Percentiles rank a stretch among this genome's conserved stretches.
phyloP scores from a whole-genome alignment of 805 yeast species.

The Brettanomyces anomalus region DNA sequence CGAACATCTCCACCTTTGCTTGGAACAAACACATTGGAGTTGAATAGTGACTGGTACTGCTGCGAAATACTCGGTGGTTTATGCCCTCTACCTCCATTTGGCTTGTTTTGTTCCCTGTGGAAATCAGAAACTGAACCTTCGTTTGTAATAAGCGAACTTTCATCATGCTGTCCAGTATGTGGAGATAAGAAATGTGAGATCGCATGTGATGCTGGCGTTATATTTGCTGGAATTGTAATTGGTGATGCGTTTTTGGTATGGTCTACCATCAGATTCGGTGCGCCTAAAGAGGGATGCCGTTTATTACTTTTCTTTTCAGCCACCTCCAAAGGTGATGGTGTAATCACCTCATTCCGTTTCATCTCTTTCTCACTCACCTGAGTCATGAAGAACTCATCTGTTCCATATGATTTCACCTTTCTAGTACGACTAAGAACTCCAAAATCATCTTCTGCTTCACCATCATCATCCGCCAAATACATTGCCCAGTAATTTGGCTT shows the following conservation, averaged over 20 bases:
- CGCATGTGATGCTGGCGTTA: conserved; percentile 11
- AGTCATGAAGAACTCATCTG: conserved; percentile 75
- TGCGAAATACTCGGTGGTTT: background rate
- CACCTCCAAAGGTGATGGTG: conserved; percentile 37
- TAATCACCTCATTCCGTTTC: conserved; percentile 35
- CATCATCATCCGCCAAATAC: conserved; percentile 85
- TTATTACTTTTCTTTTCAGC: background rate
- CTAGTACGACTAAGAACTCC: conserved; percentile 75
- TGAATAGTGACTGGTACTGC: background rate
- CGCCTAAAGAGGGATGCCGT: background rate
- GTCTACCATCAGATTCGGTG: background rate
- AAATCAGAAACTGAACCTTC: background rate
- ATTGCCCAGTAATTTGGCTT: conserved; percentile 70
- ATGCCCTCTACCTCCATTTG: conserved; percentile 2
- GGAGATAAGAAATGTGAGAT: background rate
- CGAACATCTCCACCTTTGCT: background rate
- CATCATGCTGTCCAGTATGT: background rate
- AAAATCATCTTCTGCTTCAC: conserved; percentile 87
- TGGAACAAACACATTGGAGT: background rate
- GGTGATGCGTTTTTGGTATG: conserved; percentile 7
- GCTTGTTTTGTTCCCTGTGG: conserved; percentile 1
- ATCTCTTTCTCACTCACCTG: conserved; percentile 42
- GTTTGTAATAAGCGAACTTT: conserved; percentile 1
- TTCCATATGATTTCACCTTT: conserved; percentile 59
- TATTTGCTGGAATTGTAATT: conserved; percentile 10